Base-by-base conservation (phyloP, 2,329 filamentous ascomycete species). In the Colletotrichum agaves region DNA sequence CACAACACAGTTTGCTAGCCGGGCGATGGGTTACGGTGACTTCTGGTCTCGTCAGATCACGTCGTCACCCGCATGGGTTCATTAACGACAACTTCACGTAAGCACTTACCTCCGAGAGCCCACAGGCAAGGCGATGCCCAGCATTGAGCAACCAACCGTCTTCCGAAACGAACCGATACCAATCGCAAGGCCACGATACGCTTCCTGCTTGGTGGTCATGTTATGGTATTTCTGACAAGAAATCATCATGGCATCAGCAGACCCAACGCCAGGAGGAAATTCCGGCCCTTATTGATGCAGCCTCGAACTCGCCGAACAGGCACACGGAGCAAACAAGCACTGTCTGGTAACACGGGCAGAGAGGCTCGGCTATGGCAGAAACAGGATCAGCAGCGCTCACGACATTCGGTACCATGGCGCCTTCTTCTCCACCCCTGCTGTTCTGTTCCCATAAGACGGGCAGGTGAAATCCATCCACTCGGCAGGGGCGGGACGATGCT, bases 401-500 rank as follows among this genome's bases (percentile, higher is more conserved):
- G 17, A 65, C 57, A 46, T 47, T 56, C 55, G 63, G 66, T 52
- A 55, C 55, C 61, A 56, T 59, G 47, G 61, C 44, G 31, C 33
- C 52, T 39, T 60, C 33, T 47, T 27, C 61, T 44, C 47, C 46
- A 65, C 61, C 65, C 68, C 52, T 61, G 60, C 55, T 57, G 41
- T 27, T 57, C 57, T 65, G 46, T 69, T 64, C 65, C 65, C 65
- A 64, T 63, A 50, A 61, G 61, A 63, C 65, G 55, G 63, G 44
- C 67, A 62, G 61, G 65, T 58, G 57, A 61, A 66, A 69, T 68
- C 61, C 61, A 68, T 64, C 65, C 65, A 68, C 53, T 65, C 65
- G 65, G 65, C 65, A 68, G 61, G 65, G 65, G 61, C 65, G 65
- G 65, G 65, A 68, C 65, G 65, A 68, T 68, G 47, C 69, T 63